Conservation (phyloP, 352 stramenopile genomes). For the Stramenopiles sp. region DNA sequence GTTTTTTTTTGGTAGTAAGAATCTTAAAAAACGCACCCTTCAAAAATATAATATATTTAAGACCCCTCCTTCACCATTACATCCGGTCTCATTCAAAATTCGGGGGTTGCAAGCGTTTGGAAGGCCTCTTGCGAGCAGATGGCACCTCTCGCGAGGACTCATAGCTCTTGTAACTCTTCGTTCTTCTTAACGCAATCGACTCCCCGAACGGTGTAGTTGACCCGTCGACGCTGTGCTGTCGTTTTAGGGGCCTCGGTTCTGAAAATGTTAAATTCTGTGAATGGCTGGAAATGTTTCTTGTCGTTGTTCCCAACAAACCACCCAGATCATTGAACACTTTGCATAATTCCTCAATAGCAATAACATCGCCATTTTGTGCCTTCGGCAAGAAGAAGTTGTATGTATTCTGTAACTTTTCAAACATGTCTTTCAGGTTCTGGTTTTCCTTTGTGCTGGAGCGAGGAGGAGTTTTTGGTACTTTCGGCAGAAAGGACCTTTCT, state of each 20-base stretch:
- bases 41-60: no score
- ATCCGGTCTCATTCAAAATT: no score
- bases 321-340: background rate
- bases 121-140: no score
- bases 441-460: background rate
- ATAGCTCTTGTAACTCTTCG: slow-evolving; percentile 6
- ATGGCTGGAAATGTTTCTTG: background rate
- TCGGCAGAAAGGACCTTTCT: background rate
- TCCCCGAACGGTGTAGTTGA: background rate
- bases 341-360: background rate
- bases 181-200: background rate
- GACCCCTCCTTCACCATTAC: no score
- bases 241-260: background rate
- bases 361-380: background rate
- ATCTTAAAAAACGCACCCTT: no score
- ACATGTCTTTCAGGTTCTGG: background rate
- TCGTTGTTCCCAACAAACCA: background rate
- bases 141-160: no score
- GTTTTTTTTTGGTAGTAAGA: no score
- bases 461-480: background rate
- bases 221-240: background rate
- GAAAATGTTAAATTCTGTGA: background rate
- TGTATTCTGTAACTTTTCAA: background rate
- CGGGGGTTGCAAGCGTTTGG: no score
- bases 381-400: background rate